Percentiles rank a stretch among this genome's conserved stretches.
Evolutionary conservation across 2,329 filamentous ascomycete species (phyloP).

Genomic region (Sporothrix luriei): DNA sequence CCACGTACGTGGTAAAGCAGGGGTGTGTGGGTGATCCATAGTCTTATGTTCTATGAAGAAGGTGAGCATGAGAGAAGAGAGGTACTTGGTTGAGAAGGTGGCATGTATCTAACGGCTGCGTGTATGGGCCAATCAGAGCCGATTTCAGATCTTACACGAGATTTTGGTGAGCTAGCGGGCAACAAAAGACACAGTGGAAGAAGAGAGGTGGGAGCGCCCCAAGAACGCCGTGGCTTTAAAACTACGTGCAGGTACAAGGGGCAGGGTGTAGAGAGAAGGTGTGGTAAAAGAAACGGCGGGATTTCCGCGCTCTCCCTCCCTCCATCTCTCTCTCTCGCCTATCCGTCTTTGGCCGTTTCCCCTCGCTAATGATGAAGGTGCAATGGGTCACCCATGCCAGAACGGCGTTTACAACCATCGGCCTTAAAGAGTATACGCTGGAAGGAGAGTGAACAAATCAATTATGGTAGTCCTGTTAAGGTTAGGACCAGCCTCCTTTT

Average conservation of each 20-base stretch:
- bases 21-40: neutral
- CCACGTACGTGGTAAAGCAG: neutral
- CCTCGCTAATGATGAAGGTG: neutral
- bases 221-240: neutral
- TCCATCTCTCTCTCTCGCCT: neutral
- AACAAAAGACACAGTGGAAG: neutral
- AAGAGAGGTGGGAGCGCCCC: neutral
- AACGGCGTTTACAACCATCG: neutral
- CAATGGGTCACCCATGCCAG: neutral
- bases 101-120: slow-evolving; percentile 3
- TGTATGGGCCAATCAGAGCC: slow-evolving; percentile 8
- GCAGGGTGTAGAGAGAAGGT: neutral
- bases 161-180: neutral
- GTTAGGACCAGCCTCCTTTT: no score
- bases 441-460: neutral
- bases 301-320: neutral
- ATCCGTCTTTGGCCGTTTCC: neutral
- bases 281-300: neutral
- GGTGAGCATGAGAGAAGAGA: neutral
- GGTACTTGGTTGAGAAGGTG: neutral
- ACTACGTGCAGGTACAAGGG: slow-evolving; percentile 15
- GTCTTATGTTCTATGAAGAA: neutral
- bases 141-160: neutral
- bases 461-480: neutral
- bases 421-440: neutral